phyloP scores from a whole-genome alignment of 139 green algal genomes.

The Pedinophyceae sp. region DNA sequence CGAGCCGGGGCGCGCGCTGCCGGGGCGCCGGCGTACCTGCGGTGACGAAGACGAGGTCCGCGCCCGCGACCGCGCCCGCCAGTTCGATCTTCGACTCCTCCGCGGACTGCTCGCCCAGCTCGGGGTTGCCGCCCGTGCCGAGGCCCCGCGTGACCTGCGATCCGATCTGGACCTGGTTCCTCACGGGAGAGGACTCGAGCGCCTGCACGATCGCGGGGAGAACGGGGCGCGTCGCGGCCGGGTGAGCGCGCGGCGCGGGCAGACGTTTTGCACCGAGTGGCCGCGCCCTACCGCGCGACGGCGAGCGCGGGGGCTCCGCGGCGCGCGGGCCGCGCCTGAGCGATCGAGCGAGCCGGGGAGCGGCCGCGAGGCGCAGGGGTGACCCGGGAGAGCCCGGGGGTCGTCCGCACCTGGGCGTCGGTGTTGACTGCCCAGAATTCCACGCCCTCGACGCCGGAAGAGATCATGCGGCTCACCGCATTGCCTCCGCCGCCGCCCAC shows the following conservation, averaged over 20 bases:
- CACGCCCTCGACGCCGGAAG: conserved; percentile 50
- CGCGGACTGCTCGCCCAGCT: conserved; percentile 39
- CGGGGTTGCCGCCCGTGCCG: conserved; percentile 72
- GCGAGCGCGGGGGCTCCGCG: too few relatives aligned
- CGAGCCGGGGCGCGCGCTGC: too few relatives aligned
- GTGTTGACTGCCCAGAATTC: conserved; percentile 95
- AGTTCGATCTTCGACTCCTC: conserved; percentile 52
- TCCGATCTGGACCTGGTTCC: conserved; percentile 72
- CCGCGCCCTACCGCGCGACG: too few relatives aligned
- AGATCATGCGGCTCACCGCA: conserved; percentile 87
- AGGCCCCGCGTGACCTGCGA: conserved; percentile 68
- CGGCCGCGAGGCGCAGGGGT: too few relatives aligned
- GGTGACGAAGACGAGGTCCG: conserved; percentile 93
- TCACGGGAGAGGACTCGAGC: conserved; percentile 47
- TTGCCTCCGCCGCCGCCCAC: conserved; percentile 86
- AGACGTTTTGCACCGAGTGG: too few relatives aligned
- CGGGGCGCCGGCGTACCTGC: conserved; percentile 16
- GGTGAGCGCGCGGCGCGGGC: too few relatives aligned
- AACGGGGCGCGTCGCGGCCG: too few relatives aligned
- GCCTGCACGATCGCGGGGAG: too few relatives aligned
- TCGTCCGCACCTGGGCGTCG: conserved; percentile 70
- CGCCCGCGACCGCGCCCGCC: conserved; percentile 41
- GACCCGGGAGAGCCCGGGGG: too few relatives aligned
- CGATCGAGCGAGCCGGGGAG: neutral
- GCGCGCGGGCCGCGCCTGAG: too few relatives aligned